Percentiles rank a stretch among this genome's conserved stretches.
phyloP scores from a whole-genome alignment of 2,329 filamentous ascomycete genomes.

The Bipolaris zeicola region DNA sequence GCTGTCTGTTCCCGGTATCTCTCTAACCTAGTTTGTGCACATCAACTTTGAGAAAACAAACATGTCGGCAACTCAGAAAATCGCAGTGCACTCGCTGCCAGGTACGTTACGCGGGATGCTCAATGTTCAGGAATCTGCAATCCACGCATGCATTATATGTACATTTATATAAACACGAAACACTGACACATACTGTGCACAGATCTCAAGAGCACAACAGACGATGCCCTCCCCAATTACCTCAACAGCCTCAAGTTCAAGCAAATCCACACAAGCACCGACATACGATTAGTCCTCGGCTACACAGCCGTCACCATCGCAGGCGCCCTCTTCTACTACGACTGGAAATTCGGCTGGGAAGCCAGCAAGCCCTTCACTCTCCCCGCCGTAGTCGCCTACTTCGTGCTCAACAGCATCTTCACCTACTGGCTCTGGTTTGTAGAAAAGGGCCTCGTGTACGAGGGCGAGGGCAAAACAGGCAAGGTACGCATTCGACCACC shows the following conservation, averaged over 20 bases:
- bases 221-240: slow-evolving; percentile 94
- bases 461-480: slow-evolving; percentile 71
- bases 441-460: slow-evolving; percentile 82
- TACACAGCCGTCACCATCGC: slow-evolving; percentile 82
- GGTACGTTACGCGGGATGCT: slow-evolving; percentile 53
- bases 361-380: slow-evolving; percentile 80
- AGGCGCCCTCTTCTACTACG: slow-evolving; percentile 83
- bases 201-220: slow-evolving; percentile 97
- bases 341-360: slow-evolving; percentile 91
- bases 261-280: slow-evolving; percentile 79
- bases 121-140: neutral
- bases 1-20: neutral
- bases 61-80: slow-evolving; percentile 55
- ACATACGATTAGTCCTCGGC: slow-evolving; percentile 82
- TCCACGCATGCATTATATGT: neutral
- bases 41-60: neutral
- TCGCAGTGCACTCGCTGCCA: slow-evolving; percentile 70
- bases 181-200: slow-evolving; percentile 17
- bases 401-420: slow-evolving; percentile 75
- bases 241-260: slow-evolving; percentile 84
- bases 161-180: neutral
- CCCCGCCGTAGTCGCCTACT: slow-evolving; percentile 78
- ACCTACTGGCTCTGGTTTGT: slow-evolving; percentile 85
- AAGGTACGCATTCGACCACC: slow-evolving; percentile 56
- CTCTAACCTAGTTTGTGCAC: neutral